Evolutionary conservation across 495 filamentous ascomycete genomes (phyloP).

Genomic region (Trichoderma parareesei): DNA sequence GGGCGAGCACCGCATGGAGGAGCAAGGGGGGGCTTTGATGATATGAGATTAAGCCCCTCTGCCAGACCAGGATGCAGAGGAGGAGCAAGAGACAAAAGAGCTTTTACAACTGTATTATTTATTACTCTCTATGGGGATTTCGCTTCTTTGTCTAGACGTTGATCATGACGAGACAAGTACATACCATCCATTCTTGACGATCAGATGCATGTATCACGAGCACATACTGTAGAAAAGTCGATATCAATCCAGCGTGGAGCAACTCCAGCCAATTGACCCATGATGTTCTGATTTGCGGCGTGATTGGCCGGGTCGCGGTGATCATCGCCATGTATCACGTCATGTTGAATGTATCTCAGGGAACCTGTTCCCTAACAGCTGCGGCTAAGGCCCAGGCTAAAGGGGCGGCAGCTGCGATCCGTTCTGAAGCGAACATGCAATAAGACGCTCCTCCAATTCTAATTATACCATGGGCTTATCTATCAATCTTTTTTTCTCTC

Average conservation of each 20-base stretch:
- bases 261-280: no score
- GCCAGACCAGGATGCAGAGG: no score
- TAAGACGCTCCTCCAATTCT: background rate
- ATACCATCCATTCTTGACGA: background rate
- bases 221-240: no score
- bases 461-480: background rate
- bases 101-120: background rate
- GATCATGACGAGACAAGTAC: background rate
- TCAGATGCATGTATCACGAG: background rate
- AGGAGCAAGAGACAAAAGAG: background rate
- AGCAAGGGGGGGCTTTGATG: background rate
- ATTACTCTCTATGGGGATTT: background rate
- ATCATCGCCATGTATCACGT: no score
- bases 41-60: background rate
- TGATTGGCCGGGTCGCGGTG: no score
- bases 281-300: no score
- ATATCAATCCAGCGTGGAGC: no score
- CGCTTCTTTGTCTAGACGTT: background rate
- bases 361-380: background rate
- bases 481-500: background rate
- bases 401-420: background rate
- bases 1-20: background rate
- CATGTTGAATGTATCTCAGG: no score
- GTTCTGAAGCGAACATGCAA: background rate
- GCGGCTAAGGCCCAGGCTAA: background rate